These are phyloP conservation scores for Penicillium argentinense DNA, from an alignment of 495 filamentous ascomycete species.

Conservation along the genomic window DNA sequence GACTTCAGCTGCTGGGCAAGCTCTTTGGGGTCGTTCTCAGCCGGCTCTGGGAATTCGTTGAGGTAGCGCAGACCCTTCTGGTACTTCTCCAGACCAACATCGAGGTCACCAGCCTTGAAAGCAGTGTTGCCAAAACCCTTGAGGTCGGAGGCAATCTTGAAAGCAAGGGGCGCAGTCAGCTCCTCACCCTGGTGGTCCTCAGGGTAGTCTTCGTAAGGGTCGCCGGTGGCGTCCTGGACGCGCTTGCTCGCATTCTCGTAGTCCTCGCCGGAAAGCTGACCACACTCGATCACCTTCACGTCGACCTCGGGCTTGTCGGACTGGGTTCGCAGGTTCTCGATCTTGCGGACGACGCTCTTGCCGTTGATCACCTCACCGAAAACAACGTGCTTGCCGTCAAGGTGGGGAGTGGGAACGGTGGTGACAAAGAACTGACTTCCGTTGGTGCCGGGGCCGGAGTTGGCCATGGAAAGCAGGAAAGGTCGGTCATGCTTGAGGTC, in stretches of 20 bases:
- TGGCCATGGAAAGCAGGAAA: slow-evolving; percentile 96
- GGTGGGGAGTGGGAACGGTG: slow-evolving; percentile 87
- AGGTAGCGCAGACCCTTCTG: slow-evolving; percentile 95
- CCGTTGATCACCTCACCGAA: slow-evolving; percentile 69
- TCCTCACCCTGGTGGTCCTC: slow-evolving; percentile 75
- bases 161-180: slow-evolving; percentile 52
- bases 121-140: slow-evolving; percentile 92
- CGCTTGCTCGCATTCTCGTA: slow-evolving; percentile 61
- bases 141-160: slow-evolving; percentile 77
- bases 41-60: slow-evolving; percentile 76
- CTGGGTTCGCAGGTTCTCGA: slow-evolving; percentile 82
- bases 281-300: slow-evolving; percentile 79
- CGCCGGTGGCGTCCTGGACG: slow-evolving; percentile 75
- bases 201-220: slow-evolving; percentile 94
- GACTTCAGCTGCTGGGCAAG: slow-evolving; percentile 64
- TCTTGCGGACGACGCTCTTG: slow-evolving; percentile 85
- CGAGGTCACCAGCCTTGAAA: slow-evolving; percentile 75
- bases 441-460: slow-evolving; percentile 92
- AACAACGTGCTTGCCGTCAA: slow-evolving; percentile 88
- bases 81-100: slow-evolving; percentile 85
- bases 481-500: slow-evolving; percentile 89
- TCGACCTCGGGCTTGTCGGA: slow-evolving; percentile 77
- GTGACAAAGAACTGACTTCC: slow-evolving; percentile 98
- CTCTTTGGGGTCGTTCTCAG: slow-evolving; percentile 65
- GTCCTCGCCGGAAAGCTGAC: slow-evolving; percentile 72